phyloP scores from a whole-genome alignment of 495 filamentous ascomycete species.

The Aspergillus hancockii region DNA sequence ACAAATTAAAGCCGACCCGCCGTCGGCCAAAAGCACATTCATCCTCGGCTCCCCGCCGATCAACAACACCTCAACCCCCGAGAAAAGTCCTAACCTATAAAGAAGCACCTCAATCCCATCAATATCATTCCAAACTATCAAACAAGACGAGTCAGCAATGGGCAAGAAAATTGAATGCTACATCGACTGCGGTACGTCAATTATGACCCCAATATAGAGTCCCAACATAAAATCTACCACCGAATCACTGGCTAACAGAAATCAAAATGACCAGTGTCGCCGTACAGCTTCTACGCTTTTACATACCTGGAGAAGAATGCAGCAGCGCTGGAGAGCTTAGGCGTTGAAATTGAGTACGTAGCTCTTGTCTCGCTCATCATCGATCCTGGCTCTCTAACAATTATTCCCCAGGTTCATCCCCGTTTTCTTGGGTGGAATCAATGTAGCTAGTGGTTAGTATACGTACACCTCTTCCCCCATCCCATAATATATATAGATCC shows the following conservation, averaged over 20 bases:
- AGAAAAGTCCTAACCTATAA: not conserved
- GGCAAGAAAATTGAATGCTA: slow-evolving; percentile 63
- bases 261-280: slow-evolving; percentile 51
- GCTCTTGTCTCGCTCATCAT: not conserved
- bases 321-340: slow-evolving; percentile 52
- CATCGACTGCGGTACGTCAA: slow-evolving; percentile 53
- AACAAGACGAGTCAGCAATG: slow-evolving; percentile 32
- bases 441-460: slow-evolving; percentile 57
- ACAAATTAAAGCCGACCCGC: slow-evolving; percentile 8
- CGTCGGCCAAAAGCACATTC: slow-evolving; percentile 1
- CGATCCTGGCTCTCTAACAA: not conserved
- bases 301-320: slow-evolving; percentile 57
- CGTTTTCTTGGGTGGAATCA: slow-evolving; percentile 74
- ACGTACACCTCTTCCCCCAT: not conserved
- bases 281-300: slow-evolving; percentile 68
- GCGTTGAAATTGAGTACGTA: slow-evolving; percentile 61
- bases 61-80: not conserved
- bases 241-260: not conserved
- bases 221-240: slow-evolving; percentile 1
- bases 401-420: slow-evolving; percentile 62
- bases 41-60: slow-evolving; percentile 15
- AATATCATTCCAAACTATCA: not conserved
- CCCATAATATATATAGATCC: too few relatives aligned
- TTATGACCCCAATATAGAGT: too few relatives aligned
- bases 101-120: not conserved